These are phyloP conservation scores for Euphrasia confusa DNA, from an alignment of 257 asterid genomes.

Conservation along the genomic window DNA sequence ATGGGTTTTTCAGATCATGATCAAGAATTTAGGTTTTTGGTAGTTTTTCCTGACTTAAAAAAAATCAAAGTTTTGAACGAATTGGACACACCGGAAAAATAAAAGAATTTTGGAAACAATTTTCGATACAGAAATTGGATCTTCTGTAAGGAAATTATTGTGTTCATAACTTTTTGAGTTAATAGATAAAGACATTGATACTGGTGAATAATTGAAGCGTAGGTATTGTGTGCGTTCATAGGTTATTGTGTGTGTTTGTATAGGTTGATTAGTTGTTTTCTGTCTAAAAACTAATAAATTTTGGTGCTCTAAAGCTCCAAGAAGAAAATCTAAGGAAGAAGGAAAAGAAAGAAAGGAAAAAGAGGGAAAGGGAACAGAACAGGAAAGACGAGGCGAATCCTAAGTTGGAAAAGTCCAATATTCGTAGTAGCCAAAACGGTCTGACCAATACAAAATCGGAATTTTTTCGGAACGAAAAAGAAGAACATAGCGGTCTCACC, in stretches of 20 bases:
- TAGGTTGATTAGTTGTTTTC: too few relatives aligned
- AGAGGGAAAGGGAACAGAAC: constrained; percentile 7
- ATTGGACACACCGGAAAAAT: background rate
- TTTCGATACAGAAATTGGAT: too few relatives aligned
- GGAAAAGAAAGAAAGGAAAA: constrained; percentile 33
- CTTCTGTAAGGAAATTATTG: too few relatives aligned
- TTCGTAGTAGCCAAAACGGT: background rate
- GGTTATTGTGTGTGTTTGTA: too few relatives aligned
- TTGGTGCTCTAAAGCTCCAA: constrained; percentile 79
- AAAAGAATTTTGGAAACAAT: too few relatives aligned
- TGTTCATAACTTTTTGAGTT: too few relatives aligned
- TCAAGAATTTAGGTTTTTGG: constrained; percentile 6
- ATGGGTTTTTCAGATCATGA: constrained; percentile 2
- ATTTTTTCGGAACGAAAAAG: constrained; percentile 14
- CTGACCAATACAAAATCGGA: constrained; percentile 21
- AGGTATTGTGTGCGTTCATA: too few relatives aligned
- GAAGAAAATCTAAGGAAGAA: constrained; percentile 35
- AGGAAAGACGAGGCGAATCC: constrained; percentile 21
- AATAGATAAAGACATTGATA: too few relatives aligned
- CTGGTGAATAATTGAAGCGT: too few relatives aligned
- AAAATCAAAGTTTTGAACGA: background rate
- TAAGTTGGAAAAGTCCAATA: constrained; percentile 18
- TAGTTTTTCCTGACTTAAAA: too few relatives aligned
- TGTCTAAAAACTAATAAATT: constrained; percentile 45
- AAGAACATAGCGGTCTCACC: constrained; percentile 56